Percentiles rank a stretch among this genome's conserved stretches.
phyloP scores from a whole-genome alignment of 148 eudicot species.

The Dianthus caryophyllus region DNA sequence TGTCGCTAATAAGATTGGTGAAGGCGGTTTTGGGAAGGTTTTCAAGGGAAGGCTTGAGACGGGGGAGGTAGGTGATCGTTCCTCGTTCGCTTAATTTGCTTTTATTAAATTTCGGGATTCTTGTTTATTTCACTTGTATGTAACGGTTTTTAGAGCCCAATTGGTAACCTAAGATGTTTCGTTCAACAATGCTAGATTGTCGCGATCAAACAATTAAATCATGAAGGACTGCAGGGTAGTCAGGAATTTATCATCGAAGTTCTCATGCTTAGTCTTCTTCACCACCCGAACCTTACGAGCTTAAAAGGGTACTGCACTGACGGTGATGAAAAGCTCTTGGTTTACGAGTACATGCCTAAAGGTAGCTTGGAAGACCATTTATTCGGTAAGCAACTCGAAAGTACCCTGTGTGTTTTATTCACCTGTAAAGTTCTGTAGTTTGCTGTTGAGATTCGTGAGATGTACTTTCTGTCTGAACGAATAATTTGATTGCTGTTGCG shows the following conservation, averaged over 20 bases:
- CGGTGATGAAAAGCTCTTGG: constrained; percentile 44
- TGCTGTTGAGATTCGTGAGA: background rate
- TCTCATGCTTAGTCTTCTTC: constrained; percentile 46
- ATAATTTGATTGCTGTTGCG: background rate
- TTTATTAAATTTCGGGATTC: background rate
- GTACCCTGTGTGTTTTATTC: background rate
- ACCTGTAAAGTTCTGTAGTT: background rate
- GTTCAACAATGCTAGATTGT: constrained; percentile 31
- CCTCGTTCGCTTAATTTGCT: background rate
- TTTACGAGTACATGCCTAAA: constrained; percentile 48
- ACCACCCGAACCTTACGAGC: constrained; percentile 45
- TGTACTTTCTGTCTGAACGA: background rate
- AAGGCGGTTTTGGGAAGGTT: constrained; percentile 82
- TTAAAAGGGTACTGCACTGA: constrained; percentile 45
- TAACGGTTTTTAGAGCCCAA: background rate
- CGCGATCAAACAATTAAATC: constrained; percentile 42
- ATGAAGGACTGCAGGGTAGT: constrained; percentile 42
- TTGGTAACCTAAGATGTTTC: background rate
- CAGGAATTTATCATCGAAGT: constrained; percentile 49
- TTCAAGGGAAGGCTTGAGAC: constrained; percentile 36
- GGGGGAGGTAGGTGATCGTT: constrained; percentile 33
- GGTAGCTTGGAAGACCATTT: constrained; percentile 48
- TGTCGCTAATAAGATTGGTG: constrained; percentile 46
- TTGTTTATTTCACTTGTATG: background rate
- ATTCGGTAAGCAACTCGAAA: constrained; percentile 33